Evolutionary conservation across 1,139 yeast species (phyloP).

Genomic region (Zygosaccharomyces pseudobailii): DNA sequence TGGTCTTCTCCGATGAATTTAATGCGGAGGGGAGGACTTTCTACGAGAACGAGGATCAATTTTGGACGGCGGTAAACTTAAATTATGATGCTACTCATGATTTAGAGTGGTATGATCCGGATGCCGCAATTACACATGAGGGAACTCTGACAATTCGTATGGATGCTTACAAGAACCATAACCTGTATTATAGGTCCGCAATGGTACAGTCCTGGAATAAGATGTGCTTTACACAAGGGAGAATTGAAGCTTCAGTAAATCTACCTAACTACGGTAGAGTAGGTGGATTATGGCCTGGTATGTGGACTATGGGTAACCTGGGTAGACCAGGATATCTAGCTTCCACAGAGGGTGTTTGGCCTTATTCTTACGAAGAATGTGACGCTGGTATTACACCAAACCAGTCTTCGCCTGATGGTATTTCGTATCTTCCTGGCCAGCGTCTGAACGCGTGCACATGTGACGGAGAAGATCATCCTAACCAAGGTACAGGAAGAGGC

Average conservation of each 20-base stretch:
- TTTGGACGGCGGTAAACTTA: conserved; percentile 70
- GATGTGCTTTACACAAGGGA: conserved; percentile 74
- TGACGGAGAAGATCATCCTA: conserved; percentile 73
- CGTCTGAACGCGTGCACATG: conserved; percentile 66
- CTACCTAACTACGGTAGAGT: conserved; percentile 67
- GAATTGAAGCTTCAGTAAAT: conserved; percentile 61
- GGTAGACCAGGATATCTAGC: conserved; percentile 82
- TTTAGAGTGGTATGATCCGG: conserved; percentile 87
- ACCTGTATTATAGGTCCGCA: conserved; percentile 71
- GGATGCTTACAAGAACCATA: conserved; percentile 71
- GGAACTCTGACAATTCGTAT: conserved; percentile 61
- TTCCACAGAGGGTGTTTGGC: conserved; percentile 84
- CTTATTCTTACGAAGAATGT: conserved; percentile 74
- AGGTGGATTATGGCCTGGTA: conserved; percentile 84
- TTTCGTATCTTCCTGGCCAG: conserved; percentile 76
- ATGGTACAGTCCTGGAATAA: conserved; percentile 86
- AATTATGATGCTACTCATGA: conserved; percentile 78
- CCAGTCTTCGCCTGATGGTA: conserved; percentile 77
- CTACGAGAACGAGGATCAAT: conserved; percentile 79
- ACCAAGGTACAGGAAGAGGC: conserved; percentile 74
- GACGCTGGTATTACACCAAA: conserved; percentile 91
- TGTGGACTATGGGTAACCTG: conserved; percentile 83
- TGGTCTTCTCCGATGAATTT: conserved; percentile 82
- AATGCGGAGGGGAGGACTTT: conserved; percentile 79
- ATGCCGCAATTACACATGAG: conserved; percentile 62